These are phyloP conservation scores for Hypericum perforatum DNA, from an alignment of 345 rosid species.

Conservation along the genomic window DNA sequence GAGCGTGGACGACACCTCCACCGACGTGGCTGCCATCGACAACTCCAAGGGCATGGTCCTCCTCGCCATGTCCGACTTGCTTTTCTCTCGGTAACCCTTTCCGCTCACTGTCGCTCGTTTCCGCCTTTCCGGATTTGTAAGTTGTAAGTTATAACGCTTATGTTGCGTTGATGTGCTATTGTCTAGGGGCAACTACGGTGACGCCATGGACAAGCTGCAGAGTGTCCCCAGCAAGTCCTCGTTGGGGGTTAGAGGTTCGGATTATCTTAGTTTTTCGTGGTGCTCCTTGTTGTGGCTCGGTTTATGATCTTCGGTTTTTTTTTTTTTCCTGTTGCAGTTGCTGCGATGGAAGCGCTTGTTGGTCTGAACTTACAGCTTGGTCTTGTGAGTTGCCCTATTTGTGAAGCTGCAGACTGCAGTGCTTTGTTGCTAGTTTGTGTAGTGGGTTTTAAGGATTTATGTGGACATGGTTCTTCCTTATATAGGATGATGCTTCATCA, in stretches of 20 bases:
- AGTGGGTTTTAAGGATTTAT: slow-evolving; percentile 18
- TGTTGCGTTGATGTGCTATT: slow-evolving; percentile 5
- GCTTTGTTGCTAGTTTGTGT: background rate
- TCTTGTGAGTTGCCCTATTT: slow-evolving; percentile 32
- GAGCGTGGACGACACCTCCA: slow-evolving; percentile 30
- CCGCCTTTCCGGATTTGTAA: background rate
- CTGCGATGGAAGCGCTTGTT: slow-evolving; percentile 63
- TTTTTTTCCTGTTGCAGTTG: slow-evolving; percentile 30
- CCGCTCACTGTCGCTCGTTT: background rate
- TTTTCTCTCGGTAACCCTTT: slow-evolving; percentile 48
- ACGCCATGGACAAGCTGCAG: slow-evolving; percentile 59
- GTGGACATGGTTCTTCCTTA: slow-evolving; percentile 27
- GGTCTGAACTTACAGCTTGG: slow-evolving; percentile 62
- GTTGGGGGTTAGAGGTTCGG: slow-evolving; percentile 44
- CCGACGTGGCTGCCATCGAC: slow-evolving; percentile 25
- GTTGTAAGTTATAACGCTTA: background rate
- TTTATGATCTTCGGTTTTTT: slow-evolving; percentile 5
- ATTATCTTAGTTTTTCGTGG: background rate
- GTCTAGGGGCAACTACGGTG: slow-evolving; percentile 43
- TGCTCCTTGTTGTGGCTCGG: slow-evolving; percentile 1
- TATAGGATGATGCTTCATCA: slow-evolving; percentile 82
- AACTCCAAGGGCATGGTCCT: slow-evolving; percentile 53
- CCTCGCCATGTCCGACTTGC: slow-evolving; percentile 76
- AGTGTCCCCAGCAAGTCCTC: slow-evolving; percentile 27
- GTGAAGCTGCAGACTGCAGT: slow-evolving; percentile 4